Evolutionary conservation across 768 basidiomycete species (phyloP).

Genomic region (Hygrocybe coccinea): DNA sequence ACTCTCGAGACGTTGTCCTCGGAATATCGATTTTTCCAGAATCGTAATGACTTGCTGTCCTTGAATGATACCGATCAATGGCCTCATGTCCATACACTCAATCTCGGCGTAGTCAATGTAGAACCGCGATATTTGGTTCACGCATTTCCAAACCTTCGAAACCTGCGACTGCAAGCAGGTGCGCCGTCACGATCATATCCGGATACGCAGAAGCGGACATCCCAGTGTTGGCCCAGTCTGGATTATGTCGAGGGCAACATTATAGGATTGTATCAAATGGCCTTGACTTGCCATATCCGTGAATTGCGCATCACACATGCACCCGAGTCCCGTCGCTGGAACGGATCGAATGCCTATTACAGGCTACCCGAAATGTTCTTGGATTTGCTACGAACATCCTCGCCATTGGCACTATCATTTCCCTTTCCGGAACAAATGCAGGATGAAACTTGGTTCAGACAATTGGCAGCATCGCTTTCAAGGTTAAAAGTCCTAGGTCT

Average conservation of each 20-base stretch:
- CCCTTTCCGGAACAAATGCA: not conserved
- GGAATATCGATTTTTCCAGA: not conserved
- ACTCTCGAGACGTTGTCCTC: not conserved
- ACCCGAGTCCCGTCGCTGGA: not conserved
- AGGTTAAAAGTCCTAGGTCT: not conserved
- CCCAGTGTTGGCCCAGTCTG: not conserved
- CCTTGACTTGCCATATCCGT: not conserved
- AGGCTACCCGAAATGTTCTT: not conserved
- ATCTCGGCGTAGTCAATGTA: not conserved
- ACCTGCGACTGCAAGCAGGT: not conserved
- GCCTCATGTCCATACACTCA: not conserved
- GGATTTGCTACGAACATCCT: not conserved
- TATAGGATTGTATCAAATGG: not conserved
- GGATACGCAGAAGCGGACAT: not conserved
- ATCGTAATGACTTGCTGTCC: not conserved
- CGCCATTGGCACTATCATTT: not conserved
- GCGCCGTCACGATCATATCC: not conserved
- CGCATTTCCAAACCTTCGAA: conserved; percentile 3
- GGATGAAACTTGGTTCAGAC: not conserved
- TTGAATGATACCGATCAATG: not conserved
- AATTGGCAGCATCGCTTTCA: not conserved
- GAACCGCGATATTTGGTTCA: not conserved
- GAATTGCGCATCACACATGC: not conserved
- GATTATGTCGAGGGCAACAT: not conserved
- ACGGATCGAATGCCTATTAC: not conserved